Conservation (phyloP, 2,329 filamentous ascomycete species). For the Teratosphaeria viscida region DNA sequence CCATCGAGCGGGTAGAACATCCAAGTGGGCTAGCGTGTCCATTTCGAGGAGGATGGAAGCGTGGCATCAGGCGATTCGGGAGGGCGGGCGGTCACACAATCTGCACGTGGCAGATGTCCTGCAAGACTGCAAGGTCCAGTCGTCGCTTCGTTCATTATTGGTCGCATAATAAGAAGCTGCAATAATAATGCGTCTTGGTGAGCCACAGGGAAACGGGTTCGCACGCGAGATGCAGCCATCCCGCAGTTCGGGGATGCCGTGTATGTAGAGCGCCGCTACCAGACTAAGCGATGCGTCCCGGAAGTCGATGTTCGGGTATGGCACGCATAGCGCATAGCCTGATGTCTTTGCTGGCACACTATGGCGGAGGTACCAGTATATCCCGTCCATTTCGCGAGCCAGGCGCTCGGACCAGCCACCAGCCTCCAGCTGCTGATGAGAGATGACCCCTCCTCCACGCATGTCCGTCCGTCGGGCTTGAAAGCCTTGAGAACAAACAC, state of each 20-base stretch:
- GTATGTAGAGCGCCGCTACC: background rate
- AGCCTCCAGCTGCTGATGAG: background rate
- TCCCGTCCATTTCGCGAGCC: too few relatives aligned
- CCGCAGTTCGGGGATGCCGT: conserved; percentile 1
- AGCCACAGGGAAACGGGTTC: background rate
- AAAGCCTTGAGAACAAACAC: background rate
- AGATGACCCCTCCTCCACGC: background rate
- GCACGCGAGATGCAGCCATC: conserved; percentile 2
- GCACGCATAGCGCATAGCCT: background rate
- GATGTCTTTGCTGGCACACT: background rate
- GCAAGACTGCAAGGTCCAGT: background rate
- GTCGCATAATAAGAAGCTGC: background rate
- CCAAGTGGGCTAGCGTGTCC: background rate
- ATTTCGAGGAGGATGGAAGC: background rate
- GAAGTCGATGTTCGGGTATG: background rate
- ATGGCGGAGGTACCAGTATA: background rate
- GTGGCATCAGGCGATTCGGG: background rate
- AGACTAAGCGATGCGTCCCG: background rate
- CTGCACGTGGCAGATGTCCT: background rate
- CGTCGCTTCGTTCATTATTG: background rate
- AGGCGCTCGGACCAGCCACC: background rate
- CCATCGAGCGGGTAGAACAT: background rate
- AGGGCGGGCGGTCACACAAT: background rate
- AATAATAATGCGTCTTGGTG: background rate
- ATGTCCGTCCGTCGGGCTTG: background rate